Evolutionary conservation across 768 basidiomycete genomes (phyloP).

Genomic region (Cystofilobasidium macerans): DNA sequence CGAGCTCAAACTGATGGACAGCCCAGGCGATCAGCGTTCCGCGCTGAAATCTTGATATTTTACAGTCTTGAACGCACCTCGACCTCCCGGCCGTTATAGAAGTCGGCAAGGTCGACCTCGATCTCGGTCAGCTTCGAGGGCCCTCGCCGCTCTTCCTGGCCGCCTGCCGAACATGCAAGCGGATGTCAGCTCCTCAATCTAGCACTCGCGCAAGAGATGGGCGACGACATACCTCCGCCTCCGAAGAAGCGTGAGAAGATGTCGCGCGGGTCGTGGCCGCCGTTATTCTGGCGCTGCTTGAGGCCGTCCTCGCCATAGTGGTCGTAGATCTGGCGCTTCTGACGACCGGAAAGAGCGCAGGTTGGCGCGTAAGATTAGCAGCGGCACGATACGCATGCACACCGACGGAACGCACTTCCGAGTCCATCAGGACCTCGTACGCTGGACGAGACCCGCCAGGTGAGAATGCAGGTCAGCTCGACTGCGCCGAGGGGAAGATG

Average conservation of each 20-base stretch:
- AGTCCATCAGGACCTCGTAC: constrained; percentile 87
- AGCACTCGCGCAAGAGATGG: constrained; percentile 28
- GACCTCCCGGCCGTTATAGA: constrained; percentile 75
- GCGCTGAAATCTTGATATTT: too few species aligned
- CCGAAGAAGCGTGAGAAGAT: constrained; percentile 90
- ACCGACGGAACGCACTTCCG: constrained; percentile 47
- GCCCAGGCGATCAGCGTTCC: not conserved
- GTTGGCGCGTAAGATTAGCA: not conserved
- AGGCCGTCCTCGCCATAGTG: constrained; percentile 85
- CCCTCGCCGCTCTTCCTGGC: constrained; percentile 61
- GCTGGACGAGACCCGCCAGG: constrained; percentile 43
- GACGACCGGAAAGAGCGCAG: constrained; percentile 14
- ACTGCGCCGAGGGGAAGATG: too few species aligned
- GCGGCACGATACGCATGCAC: not conserved
- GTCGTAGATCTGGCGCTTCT: constrained; percentile 93
- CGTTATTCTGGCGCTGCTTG: constrained; percentile 63
- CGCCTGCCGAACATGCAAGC: constrained; percentile 41
- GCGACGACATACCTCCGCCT: constrained; percentile 40
- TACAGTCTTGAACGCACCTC: constrained; percentile 64
- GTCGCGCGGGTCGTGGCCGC: constrained; percentile 83
- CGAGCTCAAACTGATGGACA: constrained; percentile 68
- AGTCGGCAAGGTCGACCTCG: constrained; percentile 74
- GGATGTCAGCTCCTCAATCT: not conserved
- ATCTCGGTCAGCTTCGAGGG: constrained; percentile 68
- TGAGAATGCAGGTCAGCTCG: constrained; percentile 33